Percentiles rank a stretch among this genome's conserved stretches.
phyloP scores from a whole-genome alignment of 208 protist genomes.

The Phytomonas francai region DNA sequence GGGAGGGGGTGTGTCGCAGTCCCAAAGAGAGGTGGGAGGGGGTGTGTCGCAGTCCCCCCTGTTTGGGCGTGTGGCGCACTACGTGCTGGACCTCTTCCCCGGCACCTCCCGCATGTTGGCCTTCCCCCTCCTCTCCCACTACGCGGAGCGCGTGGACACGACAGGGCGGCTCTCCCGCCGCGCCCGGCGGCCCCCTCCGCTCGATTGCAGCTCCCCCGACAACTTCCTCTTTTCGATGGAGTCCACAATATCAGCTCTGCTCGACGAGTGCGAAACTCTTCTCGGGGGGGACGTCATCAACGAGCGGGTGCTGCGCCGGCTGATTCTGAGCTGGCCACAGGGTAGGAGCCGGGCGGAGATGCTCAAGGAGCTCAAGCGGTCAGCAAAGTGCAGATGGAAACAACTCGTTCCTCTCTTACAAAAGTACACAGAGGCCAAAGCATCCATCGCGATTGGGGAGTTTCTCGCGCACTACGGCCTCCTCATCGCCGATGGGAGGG shows the following conservation, averaged over 20 bases:
- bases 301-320: slow-evolving; percentile 20
- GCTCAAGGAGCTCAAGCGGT: slow-evolving; percentile 11
- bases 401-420: slow-evolving; percentile 27
- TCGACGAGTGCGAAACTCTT: slow-evolving; percentile 28
- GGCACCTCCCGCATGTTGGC: slow-evolving; percentile 15
- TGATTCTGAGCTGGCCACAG: slow-evolving; percentile 20
- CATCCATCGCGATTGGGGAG: slow-evolving; percentile 31
- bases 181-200: slow-evolving; percentile 11
- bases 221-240: slow-evolving; percentile 38
- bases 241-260: slow-evolving; percentile 20
- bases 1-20: no score
- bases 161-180: no score
- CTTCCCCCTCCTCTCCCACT: slow-evolving; percentile 29
- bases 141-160: no score
- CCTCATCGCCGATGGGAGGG: slow-evolving; percentile 23
- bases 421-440: slow-evolving; percentile 38
- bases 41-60: slow-evolving; percentile 16
- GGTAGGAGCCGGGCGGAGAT: slow-evolving; percentile 7
- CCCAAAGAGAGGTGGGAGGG: no score
- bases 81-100: slow-evolving; percentile 29
- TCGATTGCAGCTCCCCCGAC: slow-evolving; percentile 41
- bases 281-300: slow-evolving; percentile 21
- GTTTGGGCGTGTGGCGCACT: no score
- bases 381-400: slow-evolving; percentile 15
- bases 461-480: slow-evolving; percentile 36